phyloP scores from a whole-genome alignment of 192 early-diverging fungal species.

The Linnemannia hyalina region DNA sequence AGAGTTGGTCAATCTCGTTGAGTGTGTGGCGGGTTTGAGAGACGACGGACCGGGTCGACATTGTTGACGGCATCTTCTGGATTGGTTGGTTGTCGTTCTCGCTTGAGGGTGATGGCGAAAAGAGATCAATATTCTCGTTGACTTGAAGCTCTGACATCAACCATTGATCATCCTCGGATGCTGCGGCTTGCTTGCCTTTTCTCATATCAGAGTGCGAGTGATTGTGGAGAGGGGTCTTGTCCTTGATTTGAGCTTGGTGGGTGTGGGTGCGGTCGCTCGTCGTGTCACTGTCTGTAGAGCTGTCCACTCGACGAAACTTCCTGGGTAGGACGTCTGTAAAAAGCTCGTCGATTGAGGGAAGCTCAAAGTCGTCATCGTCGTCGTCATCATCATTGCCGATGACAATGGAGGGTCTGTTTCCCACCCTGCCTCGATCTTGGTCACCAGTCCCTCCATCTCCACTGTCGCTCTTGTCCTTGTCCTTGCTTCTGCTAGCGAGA shows the following conservation, averaged over 20 bases:
- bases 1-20: slow-evolving; percentile 21
- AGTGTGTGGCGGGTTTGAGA: slow-evolving; percentile 11
- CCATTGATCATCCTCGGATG: background rate
- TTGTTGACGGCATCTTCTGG: background rate
- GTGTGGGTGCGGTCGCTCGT: background rate
- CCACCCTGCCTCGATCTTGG: background rate
- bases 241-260: background rate
- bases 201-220: background rate
- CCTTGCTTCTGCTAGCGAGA: background rate
- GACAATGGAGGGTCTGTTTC: background rate
- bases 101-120: background rate
- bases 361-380: slow-evolving; percentile 15
- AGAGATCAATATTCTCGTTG: background rate
- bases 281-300: background rate
- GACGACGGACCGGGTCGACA: background rate
- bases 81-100: background rate
- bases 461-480: background rate
- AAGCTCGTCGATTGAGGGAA: background rate
- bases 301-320: slow-evolving; percentile 2
- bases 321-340: background rate
- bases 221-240: background rate
- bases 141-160: background rate
- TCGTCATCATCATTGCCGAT: background rate
- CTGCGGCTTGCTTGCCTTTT: background rate
- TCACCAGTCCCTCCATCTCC: background rate